Conservation (phyloP, 805 yeast genomes). For the Grigorovia yakushimaensis region DNA sequence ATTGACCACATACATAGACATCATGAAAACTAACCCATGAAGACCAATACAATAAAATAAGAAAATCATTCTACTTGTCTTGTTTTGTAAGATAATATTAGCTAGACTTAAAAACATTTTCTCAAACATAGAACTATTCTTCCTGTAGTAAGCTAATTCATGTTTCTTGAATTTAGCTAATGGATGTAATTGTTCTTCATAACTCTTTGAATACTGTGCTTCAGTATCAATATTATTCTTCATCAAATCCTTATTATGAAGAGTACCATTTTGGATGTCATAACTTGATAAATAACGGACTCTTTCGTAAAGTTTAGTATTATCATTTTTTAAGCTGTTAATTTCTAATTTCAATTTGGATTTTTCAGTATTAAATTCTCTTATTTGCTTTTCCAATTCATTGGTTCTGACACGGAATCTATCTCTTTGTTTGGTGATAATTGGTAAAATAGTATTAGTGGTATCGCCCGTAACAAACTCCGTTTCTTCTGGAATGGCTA, state of each 20-base stretch:
- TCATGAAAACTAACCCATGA: slow-evolving; percentile 62
- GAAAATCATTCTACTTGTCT: slow-evolving; percentile 62
- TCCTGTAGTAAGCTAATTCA: slow-evolving; percentile 63
- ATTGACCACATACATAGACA: slow-evolving; percentile 46
- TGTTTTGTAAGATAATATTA: slow-evolving; percentile 63
- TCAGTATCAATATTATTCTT: slow-evolving; percentile 38
- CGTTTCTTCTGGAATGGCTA: slow-evolving; percentile 35
- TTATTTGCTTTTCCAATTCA: slow-evolving; percentile 75
- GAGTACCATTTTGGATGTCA: slow-evolving; percentile 19
- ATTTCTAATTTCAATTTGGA: slow-evolving; percentile 58
- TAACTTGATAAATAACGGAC: slow-evolving; percentile 56
- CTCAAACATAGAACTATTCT: slow-evolving; percentile 68
- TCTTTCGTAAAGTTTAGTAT: slow-evolving; percentile 69
- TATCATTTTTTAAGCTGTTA: slow-evolving; percentile 57
- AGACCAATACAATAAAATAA: slow-evolving; percentile 63
- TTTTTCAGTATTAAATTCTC: slow-evolving; percentile 44
- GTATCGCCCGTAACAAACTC: slow-evolving; percentile 13
- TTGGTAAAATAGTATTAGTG: slow-evolving; percentile 58
- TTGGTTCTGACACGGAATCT: slow-evolving; percentile 75
- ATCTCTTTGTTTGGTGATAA: slow-evolving; percentile 90
- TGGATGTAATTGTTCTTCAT: slow-evolving; percentile 75
- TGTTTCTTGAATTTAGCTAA: slow-evolving; percentile 69
- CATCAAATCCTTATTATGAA: slow-evolving; percentile 16
- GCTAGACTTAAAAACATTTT: slow-evolving; percentile 66
- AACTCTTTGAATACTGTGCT: slow-evolving; percentile 48